Evolutionary conservation across 163 green algal genomes (phyloP).

Genomic region (Chloromonas sp.): DNA sequence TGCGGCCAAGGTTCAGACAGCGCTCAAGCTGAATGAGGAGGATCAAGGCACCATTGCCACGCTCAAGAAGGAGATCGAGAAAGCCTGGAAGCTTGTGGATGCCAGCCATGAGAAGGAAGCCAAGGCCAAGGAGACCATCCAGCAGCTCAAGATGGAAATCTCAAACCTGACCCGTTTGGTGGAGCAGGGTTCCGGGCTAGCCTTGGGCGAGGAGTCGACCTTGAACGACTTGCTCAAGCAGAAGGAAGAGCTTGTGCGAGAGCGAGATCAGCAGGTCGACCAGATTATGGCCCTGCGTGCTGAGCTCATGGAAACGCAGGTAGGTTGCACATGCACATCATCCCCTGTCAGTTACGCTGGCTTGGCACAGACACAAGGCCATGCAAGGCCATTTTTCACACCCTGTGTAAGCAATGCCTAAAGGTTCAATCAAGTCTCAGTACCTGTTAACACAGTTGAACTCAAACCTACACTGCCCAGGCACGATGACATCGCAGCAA

Average conservation of each 20-base stretch:
- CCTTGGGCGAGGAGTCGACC: slow-evolving; percentile 72
- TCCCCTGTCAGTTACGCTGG: too few relatives aligned
- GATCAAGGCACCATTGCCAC: slow-evolving; percentile 79
- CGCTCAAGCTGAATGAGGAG: slow-evolving; percentile 85
- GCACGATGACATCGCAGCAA: too few relatives aligned
- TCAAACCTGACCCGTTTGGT: slow-evolving; percentile 72
- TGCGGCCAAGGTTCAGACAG: slow-evolving; percentile 82
- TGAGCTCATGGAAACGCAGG: slow-evolving; percentile 62
- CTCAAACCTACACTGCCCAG: too few relatives aligned
- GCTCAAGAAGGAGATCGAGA: slow-evolving; percentile 91
- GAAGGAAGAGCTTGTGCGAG: slow-evolving; percentile 78
- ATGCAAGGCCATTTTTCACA: too few relatives aligned
- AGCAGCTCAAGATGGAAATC: slow-evolving; percentile 80
- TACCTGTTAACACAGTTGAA: too few relatives aligned
- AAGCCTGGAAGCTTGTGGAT: slow-evolving; percentile 90
- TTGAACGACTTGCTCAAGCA: slow-evolving; percentile 77
- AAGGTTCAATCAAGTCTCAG: too few relatives aligned
- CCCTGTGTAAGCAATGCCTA: too few relatives aligned
- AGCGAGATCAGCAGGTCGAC: slow-evolving; percentile 75
- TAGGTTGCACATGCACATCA: not conserved
- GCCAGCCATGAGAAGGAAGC: slow-evolving; percentile 84
- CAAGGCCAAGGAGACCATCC: slow-evolving; percentile 76
- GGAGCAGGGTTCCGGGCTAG: slow-evolving; percentile 68
- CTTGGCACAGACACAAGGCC: too few relatives aligned
- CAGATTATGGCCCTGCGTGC: slow-evolving; percentile 70